phyloP scores from a whole-genome alignment of 176 grass and related monocot species.

The Avena eriantha region DNA sequence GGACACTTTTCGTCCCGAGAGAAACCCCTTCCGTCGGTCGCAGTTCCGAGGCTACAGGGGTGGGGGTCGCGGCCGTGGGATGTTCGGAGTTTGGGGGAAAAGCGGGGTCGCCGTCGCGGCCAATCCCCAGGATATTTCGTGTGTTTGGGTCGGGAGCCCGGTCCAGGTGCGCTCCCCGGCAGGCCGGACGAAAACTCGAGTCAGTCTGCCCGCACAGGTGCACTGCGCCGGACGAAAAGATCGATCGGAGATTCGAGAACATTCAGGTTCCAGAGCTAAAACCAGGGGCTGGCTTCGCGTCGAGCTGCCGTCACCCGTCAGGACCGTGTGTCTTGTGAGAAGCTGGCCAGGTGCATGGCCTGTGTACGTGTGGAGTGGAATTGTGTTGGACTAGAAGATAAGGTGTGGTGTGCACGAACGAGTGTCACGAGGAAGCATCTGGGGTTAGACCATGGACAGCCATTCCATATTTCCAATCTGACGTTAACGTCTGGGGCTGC shows the following conservation, averaged over 20 bases:
- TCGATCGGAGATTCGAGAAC: neutral
- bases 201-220: neutral
- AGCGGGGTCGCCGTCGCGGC: neutral
- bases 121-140: neutral
- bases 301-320: neutral
- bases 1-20: no score
- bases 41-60: no score
- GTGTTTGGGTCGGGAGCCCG: neutral
- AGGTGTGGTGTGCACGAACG: neutral
- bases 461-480: neutral
- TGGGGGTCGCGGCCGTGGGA: constrained; percentile 17
- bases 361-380: neutral
- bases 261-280: neutral
- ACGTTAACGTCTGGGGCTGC: neutral
- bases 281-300: neutral
- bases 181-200: constrained; percentile 25
- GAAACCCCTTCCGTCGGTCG: no score
- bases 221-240: no score
- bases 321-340: neutral
- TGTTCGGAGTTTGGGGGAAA: neutral
- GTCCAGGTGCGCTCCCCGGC: neutral
- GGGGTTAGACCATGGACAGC: neutral
- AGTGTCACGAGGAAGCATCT: neutral
- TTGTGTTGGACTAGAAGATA: neutral
- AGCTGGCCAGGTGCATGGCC: neutral